Percentiles rank a stretch among this genome's conserved stretches.
phyloP scores from a whole-genome alignment of 164 flowering plant genomes.

The Houttuynia cordata region DNA sequence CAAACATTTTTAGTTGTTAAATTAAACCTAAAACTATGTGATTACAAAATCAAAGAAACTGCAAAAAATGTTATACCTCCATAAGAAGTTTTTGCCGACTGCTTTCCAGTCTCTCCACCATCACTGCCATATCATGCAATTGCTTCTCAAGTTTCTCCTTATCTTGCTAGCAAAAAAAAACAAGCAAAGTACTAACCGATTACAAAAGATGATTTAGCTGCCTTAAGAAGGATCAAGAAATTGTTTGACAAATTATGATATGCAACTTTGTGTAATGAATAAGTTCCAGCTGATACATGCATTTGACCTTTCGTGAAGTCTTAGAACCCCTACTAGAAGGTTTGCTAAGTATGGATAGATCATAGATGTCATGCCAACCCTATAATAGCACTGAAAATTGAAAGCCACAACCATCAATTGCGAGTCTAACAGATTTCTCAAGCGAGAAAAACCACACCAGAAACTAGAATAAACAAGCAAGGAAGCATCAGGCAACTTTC shows the following conservation, averaged over 20 bases:
- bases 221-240: neutral
- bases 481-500: too few relatives aligned
- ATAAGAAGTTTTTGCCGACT: constrained; percentile 82
- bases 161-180: constrained; percentile 50
- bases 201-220: neutral
- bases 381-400: too few relatives aligned
- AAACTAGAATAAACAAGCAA: too few relatives aligned
- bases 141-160: constrained; percentile 82
- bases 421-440: neutral
- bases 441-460: neutral
- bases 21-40: constrained; percentile 3
- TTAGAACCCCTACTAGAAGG: too few relatives aligned
- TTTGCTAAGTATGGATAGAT: neutral
- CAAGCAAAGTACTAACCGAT: neutral
- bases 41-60: neutral
- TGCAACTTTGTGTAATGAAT: too few relatives aligned
- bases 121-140: constrained; percentile 91
- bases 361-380: neutral
- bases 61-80: constrained; percentile 35
- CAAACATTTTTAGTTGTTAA: constrained; percentile 6
- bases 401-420: neutral
- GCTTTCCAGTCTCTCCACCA: constrained; percentile 76
- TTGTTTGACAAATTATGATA: too few relatives aligned
- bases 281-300: too few relatives aligned
- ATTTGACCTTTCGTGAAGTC: too few relatives aligned